These are phyloP conservation scores for Pleurotus giganteus DNA, from an alignment of 768 basidiomycete species.

Conservation along the genomic window DNA sequence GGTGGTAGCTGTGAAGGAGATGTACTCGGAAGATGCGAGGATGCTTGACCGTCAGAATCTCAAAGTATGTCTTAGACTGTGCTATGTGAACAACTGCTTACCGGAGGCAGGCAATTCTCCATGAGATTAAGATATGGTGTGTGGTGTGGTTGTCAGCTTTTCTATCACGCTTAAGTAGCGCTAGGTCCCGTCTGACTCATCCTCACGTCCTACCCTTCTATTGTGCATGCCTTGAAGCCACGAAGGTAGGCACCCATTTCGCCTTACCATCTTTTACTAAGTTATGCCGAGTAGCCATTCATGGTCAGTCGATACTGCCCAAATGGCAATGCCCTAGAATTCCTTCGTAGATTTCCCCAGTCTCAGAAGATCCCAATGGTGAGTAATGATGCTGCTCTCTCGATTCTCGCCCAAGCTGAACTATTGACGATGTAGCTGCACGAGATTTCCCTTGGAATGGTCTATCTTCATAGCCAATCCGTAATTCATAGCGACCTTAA, in stretches of 20 bases:
- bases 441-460: constrained; percentile 10
- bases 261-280: neutral
- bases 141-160: neutral
- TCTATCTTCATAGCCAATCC: constrained; percentile 5
- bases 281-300: constrained; percentile 8
- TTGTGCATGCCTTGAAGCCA: constrained; percentile 22
- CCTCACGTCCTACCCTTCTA: constrained; percentile 33
- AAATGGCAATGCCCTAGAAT: constrained; percentile 17
- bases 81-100: neutral
- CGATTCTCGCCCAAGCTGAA: constrained; percentile 25
- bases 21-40: neutral
- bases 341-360: constrained; percentile 10
- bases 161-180: no score
- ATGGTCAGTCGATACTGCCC: constrained; percentile 20
- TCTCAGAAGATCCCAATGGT: constrained; percentile 16
- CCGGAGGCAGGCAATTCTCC: neutral
- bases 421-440: constrained; percentile 2
- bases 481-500: constrained; percentile 10
- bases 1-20: neutral
- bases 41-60: neutral
- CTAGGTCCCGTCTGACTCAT: constrained; percentile 25
- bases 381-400: neutral
- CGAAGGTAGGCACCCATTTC: neutral
- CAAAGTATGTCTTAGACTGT: neutral
- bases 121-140: constrained; percentile 31